Evolutionary conservation across 352 stramenopile genomes (phyloP).

Genomic region (Pythium aquatile): DNA sequence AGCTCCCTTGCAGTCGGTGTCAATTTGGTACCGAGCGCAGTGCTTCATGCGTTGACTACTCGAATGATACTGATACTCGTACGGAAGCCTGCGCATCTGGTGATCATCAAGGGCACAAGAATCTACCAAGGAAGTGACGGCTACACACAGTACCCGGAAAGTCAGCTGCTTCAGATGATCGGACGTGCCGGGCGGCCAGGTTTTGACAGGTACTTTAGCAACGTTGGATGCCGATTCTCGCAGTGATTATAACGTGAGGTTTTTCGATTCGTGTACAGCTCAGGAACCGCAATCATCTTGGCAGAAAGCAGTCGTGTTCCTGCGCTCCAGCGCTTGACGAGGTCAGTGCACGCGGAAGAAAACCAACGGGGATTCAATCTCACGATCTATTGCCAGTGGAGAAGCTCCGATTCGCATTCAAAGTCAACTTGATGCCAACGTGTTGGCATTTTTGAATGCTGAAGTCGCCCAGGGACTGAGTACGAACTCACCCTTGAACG

Average conservation of each 20-base stretch:
- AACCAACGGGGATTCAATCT: neutral
- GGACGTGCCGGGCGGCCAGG: conserved; percentile 36
- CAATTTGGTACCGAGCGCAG: conserved; percentile 33
- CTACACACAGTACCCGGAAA: conserved; percentile 30
- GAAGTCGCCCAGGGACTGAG: neutral
- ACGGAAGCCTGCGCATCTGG: conserved; percentile 35
- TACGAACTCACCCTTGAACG: neutral
- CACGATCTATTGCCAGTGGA: conserved; percentile 12
- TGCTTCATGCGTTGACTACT: neutral
- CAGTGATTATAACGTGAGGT: neutral
- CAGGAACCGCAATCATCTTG: conserved; percentile 4
- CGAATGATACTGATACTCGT: neutral
- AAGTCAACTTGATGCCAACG: conserved; percentile 1
- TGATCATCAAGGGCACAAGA: conserved; percentile 42
- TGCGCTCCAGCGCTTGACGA: neutral
- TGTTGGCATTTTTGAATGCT: conserved; percentile 1
- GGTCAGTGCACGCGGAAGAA: neutral
- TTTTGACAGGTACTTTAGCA: conserved; percentile 31
- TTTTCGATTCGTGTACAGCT: conserved; percentile 7
- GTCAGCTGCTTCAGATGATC: conserved; percentile 42
- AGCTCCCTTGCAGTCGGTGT: conserved; percentile 41
- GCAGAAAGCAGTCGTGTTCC: conserved; percentile 10
- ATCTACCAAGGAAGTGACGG: conserved; percentile 31
- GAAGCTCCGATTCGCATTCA: conserved; percentile 20
- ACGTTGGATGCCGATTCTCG: conserved; percentile 19